Base-by-base conservation (phyloP, 179 eudicot species). In the Corrigiola litoralis region DNA sequence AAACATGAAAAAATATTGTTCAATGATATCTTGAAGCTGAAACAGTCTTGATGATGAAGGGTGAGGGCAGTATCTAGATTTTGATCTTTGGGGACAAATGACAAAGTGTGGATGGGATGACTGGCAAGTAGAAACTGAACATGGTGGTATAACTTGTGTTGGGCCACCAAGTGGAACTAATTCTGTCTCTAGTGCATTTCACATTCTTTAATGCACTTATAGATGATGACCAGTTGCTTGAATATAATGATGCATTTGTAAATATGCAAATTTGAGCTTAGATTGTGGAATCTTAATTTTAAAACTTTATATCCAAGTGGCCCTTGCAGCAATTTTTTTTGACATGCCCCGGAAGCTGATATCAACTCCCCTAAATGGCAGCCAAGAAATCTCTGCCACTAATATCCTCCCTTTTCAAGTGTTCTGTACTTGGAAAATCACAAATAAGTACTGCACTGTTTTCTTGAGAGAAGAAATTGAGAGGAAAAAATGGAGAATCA, bases 161-260 rank as follows among this genome's bases (percentile, higher is more conserved):
- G 51, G 38, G 34, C 10, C 47, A 24, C 13, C 37, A 40, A 18
- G 54, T 24, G 5, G 63, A 41, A 54, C 52, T 53, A 40, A 58
- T 54, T 51, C 47, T 63, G 62, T 58, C 12, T 51, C n/a, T 51
- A 40, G 34, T 59, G 69, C 62, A 18, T 59, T 46, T 69, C 25
- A 61, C 48, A 65, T 69, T 69, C 72, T 61, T 66, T 71, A 46
- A 55, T 57, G 51, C 53, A 47, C 49, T 55, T 64, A n/a, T 64
- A 45, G 28, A 42, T 16, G 33, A 12, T 27, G 49, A 13, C 64
- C 63, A 70, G 40, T 70, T 40, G 44, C 16, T 40, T n/a, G 14
- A n/a, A n/a, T 10, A 10, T 40, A 8, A 40, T 40, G 11, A 4
- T 40, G 44, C 11, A 10, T 38, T 38, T 38, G 44, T 38, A 4